A percentile compares a stretch with the other conserved stretches of the same genome.
phyloP scores from a whole-genome alignment of 2,329 filamentous ascomycete genomes.

The Ophiostoma tasmaniense region DNA sequence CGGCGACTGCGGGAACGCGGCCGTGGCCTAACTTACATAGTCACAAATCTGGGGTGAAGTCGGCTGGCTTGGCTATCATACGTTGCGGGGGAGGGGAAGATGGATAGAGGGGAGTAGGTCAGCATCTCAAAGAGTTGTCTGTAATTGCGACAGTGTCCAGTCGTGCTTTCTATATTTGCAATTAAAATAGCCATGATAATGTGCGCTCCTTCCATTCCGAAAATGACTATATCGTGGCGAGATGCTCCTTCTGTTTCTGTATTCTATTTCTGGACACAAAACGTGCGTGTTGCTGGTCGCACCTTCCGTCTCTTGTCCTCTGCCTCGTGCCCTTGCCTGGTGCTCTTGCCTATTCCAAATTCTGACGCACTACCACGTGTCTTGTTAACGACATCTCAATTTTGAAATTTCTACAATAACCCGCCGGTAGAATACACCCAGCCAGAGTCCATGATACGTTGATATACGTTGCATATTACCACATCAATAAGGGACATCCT shows the following conservation, averaged over 20 bases:
- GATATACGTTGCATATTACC: not conserved
- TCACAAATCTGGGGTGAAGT: conserved; percentile 3
- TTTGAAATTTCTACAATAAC: not conserved
- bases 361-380: not conserved
- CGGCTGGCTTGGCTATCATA: not conserved
- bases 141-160: not conserved
- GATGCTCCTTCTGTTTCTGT: not conserved
- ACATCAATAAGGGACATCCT: not conserved
- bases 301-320: not conserved
- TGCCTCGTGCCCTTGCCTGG: not conserved
- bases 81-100: conserved; percentile 4
- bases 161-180: not conserved
- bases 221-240: not conserved
- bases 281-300: not conserved
- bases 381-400: not conserved
- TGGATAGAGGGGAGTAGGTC: not conserved
- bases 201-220: not conserved
- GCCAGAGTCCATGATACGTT: not conserved
- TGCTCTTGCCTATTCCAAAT: not conserved
- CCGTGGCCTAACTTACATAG: not conserved
- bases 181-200: not conserved
- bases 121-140: not conserved
- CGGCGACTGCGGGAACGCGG: not conserved
- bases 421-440: not conserved
- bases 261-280: not conserved